Evolutionary conservation across 495 filamentous ascomycete species (phyloP).

Genomic region (Neurospora discreta): DNA sequence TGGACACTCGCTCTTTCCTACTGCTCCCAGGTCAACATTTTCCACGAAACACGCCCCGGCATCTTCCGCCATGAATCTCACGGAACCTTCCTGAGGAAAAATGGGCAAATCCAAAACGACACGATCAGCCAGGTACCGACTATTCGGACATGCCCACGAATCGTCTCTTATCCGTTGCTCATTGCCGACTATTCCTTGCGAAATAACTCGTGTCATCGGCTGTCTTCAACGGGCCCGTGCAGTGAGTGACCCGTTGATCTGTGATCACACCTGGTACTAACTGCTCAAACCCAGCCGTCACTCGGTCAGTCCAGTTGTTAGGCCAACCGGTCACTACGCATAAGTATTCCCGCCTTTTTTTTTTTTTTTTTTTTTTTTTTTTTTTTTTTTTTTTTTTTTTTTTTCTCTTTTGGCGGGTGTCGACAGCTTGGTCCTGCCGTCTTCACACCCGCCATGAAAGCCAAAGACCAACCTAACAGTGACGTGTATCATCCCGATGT

Average conservation of each 20-base stretch:
- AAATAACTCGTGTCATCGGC: neutral
- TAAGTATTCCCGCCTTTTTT: neutral
- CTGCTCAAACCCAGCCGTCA: neutral
- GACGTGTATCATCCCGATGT: neutral
- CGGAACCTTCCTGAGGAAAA: neutral
- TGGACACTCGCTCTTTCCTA: neutral
- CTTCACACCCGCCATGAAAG: neutral
- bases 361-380: too few species aligned
- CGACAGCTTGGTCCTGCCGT: neutral
- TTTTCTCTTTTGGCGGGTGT: too few species aligned
- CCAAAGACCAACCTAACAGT: neutral
- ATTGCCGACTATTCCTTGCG: neutral
- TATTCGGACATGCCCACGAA: neutral
- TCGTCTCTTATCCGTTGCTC: neutral
- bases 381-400: too few species aligned
- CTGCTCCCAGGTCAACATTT: neutral
- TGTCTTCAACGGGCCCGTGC: neutral
- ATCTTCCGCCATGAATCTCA: neutral
- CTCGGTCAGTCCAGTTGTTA: neutral
- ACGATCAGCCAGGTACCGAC: neutral
- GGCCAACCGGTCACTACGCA: neutral
- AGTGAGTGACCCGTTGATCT: neutral
- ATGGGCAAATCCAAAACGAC: neutral
- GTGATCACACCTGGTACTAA: neutral
- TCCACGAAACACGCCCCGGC: neutral